Evolutionary conservation across 179 eudicot genomes (phyloP), one percentile per base, ranked within the genome.

Genomic region (Silene vulgaris): DNA sequence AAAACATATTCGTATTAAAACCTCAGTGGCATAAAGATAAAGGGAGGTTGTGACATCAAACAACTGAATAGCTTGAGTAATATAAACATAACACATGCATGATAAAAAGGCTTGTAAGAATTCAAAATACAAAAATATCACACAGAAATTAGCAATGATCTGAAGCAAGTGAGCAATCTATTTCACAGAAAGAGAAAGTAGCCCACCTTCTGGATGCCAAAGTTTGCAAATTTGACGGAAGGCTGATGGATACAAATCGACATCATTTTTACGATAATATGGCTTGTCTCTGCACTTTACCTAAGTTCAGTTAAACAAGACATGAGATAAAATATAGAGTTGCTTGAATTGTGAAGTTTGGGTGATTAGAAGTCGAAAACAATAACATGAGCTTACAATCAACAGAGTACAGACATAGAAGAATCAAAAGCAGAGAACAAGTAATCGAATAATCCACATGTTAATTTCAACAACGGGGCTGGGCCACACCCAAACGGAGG

Each of bases 181-280:
- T 16, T 13, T 23, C 16, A 37, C 45, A 7, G 45, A n/a, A 12
- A 30, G 32, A 16, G 19, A 65, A 19, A 69, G 72, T 69, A 69
- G 8, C 57, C 21, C 56, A 69, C 72, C 72, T 69, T 69, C 20
- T 26, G 29, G 29, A 21, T 40, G 23, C 11, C 19, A 17, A 52
- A 52, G 4, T 69, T 28, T 17, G 57, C 11, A 19, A 69, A 28
- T 8, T 43, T 69, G 30, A 69, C 19, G 48, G 57, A 69, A 12
- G 30, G 21, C 13, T 69, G 72, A 21, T 69, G 72, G 3, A 69
- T 52, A 14, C 72, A 69, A 69, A 40, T 52, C 23, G 72, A 69
- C 50, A 69, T 52, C 72, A 69, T 69, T 19, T 50, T 50, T 50
- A 50, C 56, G 3, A 50, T 14, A 50, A 0, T 2, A 50, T 26